phyloP scores from a whole-genome alignment of 2,329 filamentous ascomycete species.

The Aspergillus sp. region DNA sequence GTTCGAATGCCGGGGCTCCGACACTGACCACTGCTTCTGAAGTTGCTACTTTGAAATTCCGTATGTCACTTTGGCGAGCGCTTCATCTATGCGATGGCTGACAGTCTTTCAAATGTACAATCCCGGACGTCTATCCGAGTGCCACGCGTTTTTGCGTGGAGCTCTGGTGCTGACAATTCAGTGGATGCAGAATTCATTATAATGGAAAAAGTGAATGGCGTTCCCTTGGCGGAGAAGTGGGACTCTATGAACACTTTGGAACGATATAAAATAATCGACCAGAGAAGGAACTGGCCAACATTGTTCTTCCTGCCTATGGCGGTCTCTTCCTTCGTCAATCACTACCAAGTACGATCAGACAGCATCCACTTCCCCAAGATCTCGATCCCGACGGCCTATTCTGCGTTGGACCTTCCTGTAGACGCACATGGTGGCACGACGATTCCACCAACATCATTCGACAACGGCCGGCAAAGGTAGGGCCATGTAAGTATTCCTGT shows the following conservation, averaged over 20 bases:
- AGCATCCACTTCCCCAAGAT: conserved; percentile 17
- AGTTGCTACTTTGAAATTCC: conserved; percentile 40
- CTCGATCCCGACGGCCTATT: conserved; percentile 25
- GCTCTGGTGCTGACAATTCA: conserved; percentile 33
- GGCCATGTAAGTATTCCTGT: conserved; percentile 22
- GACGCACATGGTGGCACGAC: conserved; percentile 12
- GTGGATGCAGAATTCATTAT: conserved; percentile 49
- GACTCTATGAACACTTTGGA: conserved; percentile 32
- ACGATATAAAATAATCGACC: conserved; percentile 25
- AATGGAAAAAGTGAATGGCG: conserved; percentile 43
- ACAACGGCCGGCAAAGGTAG: conserved; percentile 11
- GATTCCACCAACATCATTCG: not conserved
- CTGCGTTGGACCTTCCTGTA: conserved; percentile 24
- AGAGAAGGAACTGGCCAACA: conserved; percentile 27
- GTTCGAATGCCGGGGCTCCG: conserved; percentile 30
- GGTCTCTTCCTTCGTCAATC: conserved; percentile 32
- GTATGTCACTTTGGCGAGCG: conserved; percentile 6
- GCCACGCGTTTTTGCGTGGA: conserved; percentile 40
- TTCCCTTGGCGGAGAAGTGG: conserved; percentile 37
- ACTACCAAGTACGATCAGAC: conserved; percentile 12
- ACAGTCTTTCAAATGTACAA: conserved; percentile 18
- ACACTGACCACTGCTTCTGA: conserved; percentile 39
- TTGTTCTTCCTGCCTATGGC: conserved; percentile 41
- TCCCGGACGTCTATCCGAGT: conserved; percentile 33
- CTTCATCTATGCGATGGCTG: not conserved